These are phyloP conservation scores for Andrographis paniculata DNA, from an alignment of 305 asterid species.

Conservation along the genomic window DNA sequence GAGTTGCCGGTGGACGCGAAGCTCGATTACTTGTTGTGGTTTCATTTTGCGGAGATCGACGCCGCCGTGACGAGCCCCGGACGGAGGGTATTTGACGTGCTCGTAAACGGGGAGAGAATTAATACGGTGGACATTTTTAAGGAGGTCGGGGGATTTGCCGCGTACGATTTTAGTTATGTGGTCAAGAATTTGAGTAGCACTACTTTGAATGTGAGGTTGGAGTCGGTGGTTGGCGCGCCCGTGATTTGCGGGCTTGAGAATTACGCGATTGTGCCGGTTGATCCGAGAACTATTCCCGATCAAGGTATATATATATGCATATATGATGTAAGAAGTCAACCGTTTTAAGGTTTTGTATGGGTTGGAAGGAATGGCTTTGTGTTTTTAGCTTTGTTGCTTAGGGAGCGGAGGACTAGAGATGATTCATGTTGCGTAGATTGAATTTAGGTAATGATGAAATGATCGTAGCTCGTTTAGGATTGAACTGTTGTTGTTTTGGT, in stretches of 20 bases:
- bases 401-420: too few relatives aligned
- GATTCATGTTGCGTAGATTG: too few relatives aligned
- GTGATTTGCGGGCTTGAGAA: conserved; percentile 86
- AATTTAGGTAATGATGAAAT: too few relatives aligned
- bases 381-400: too few relatives aligned
- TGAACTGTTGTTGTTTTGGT: neutral
- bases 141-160: conserved; percentile 74
- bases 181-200: conserved; percentile 75
- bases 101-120: conserved; percentile 64
- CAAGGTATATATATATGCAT: conserved; percentile 65
- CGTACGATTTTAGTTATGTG: conserved; percentile 69
- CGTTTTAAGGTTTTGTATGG: conserved; percentile 8
- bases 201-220: conserved; percentile 55
- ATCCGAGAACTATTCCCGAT: conserved; percentile 62
- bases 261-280: conserved; percentile 84
- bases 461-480: too few relatives aligned
- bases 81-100: conserved; percentile 73
- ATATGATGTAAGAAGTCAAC: neutral
- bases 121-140: conserved; percentile 67
- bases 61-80: conserved; percentile 58
- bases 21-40: conserved; percentile 77
- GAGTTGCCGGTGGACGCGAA: conserved; percentile 68
- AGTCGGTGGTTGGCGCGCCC: conserved; percentile 65
- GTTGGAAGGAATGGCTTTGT: too few relatives aligned
- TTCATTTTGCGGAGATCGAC: conserved; percentile 92